A percentile compares a stretch with the other conserved stretches of the same genome.
Evolutionary conservation across 192 early-diverging fungal genomes (phyloP).

Genomic region (Entomortierella beljakovae): DNA sequence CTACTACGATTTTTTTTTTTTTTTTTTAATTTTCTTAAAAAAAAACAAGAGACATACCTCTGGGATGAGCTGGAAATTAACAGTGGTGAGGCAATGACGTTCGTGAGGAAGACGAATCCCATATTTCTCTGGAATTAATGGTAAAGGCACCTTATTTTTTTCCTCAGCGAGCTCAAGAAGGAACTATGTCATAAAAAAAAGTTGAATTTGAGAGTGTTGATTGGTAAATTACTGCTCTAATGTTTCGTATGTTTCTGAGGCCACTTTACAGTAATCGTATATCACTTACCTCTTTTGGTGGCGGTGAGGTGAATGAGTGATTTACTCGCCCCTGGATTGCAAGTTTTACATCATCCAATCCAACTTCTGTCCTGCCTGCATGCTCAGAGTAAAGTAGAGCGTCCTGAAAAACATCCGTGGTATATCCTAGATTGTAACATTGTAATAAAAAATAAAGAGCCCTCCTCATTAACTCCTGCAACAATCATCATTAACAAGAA

Average conservation of each 20-base stretch:
- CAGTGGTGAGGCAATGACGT: slow-evolving; percentile 77
- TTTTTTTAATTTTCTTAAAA: too few relatives aligned
- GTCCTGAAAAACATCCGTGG: slow-evolving; percentile 92
- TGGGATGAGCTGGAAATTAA: slow-evolving; percentile 84
- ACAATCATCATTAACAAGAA: too few relatives aligned
- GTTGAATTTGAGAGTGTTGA: not conserved
- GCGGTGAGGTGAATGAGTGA: slow-evolving; percentile 91
- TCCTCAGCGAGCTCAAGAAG: slow-evolving; percentile 79
- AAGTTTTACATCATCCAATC: slow-evolving; percentile 87
- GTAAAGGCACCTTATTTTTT: slow-evolving; percentile 81
- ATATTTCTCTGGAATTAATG: slow-evolving; percentile 82
- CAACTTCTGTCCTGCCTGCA: slow-evolving; percentile 80
- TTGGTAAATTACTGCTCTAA: not conserved
- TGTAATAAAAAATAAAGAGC: slow-evolving; percentile 5
- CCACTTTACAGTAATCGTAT: too few relatives aligned
- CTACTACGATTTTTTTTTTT: too few relatives aligned
- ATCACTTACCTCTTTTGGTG: slow-evolving; percentile 88
- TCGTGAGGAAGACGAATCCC: slow-evolving; percentile 83
- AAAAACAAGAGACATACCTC: slow-evolving; percentile 49
- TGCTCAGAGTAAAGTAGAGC: slow-evolving; percentile 94
- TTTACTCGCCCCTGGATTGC: slow-evolving; percentile 93
- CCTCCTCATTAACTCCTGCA: not conserved
- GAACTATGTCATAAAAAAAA: slow-evolving; percentile 59
- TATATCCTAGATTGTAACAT: slow-evolving; percentile 77
- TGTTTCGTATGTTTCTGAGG: too few relatives aligned